A percentile compares a stretch with the other conserved stretches of the same genome.
Evolutionary conservation across 2,329 filamentous ascomycete species (phyloP).

Genomic region (Botrytis paeoniae): DNA sequence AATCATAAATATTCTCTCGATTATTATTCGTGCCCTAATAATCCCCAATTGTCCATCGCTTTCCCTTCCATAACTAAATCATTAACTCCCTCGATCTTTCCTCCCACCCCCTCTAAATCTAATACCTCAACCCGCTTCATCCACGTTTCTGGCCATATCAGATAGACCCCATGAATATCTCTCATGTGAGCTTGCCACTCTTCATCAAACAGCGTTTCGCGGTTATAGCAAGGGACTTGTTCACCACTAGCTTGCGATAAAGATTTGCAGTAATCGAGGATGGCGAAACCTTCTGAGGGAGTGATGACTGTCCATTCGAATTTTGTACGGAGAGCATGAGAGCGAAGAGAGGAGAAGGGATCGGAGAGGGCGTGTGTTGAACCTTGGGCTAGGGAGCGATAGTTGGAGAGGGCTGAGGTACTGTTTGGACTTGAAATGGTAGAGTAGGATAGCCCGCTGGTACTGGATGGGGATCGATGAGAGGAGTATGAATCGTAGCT

Average conservation of each 20-base stretch:
- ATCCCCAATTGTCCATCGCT: not conserved
- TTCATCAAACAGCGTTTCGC: slow-evolving; percentile 36
- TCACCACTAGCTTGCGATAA: slow-evolving; percentile 19
- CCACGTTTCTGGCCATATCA: slow-evolving; percentile 37
- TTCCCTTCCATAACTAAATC: slow-evolving; percentile 33
- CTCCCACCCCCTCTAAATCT: slow-evolving; percentile 34
- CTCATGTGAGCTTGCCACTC: slow-evolving; percentile 37
- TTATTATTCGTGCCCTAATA: slow-evolving; percentile 3
- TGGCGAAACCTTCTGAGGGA: slow-evolving; percentile 31
- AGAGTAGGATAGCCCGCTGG: slow-evolving; percentile 26
- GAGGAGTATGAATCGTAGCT: slow-evolving; percentile 19
- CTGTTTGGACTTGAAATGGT: slow-evolving; percentile 16
- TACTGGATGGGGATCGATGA: slow-evolving; percentile 24
- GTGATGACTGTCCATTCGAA: slow-evolving; percentile 35
- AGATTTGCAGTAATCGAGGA: slow-evolving; percentile 33
- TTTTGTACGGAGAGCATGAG: slow-evolving; percentile 33
- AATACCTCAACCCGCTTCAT: slow-evolving; percentile 36
- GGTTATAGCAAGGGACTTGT: slow-evolving; percentile 33
- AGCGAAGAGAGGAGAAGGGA: slow-evolving; percentile 30
- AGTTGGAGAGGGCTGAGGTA: slow-evolving; percentile 5
- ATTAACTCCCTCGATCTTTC: slow-evolving; percentile 34
- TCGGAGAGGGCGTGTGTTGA: slow-evolving; percentile 20
- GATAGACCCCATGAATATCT: slow-evolving; percentile 35
- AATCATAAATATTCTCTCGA: not conserved
- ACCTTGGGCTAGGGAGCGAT: not conserved